phyloP scores from a whole-genome alignment of 768 basidiomycete genomes.

The Phlebiopsis gigantea region DNA sequence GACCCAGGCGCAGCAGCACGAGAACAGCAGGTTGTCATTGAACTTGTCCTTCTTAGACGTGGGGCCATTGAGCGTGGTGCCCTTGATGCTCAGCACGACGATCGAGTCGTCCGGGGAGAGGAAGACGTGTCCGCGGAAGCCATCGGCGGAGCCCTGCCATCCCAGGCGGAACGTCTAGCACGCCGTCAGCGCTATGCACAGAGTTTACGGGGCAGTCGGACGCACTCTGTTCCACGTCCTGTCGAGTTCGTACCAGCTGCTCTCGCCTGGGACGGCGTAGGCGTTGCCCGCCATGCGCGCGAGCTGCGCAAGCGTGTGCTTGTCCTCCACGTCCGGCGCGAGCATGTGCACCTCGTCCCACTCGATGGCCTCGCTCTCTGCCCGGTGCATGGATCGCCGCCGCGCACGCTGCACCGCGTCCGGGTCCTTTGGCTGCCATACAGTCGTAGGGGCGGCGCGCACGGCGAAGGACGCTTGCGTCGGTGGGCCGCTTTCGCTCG shows the following conservation, averaged over 20 bases:
- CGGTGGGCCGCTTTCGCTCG: not conserved
- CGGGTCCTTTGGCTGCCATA: slow-evolving; percentile 56
- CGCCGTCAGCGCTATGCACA: not conserved
- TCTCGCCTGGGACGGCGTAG: slow-evolving; percentile 65
- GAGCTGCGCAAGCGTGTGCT: slow-evolving; percentile 74
- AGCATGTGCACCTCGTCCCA: slow-evolving; percentile 68
- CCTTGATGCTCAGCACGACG: slow-evolving; percentile 85
- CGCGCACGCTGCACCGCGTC: slow-evolving; percentile 48
- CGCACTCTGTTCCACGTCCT: slow-evolving; percentile 57
- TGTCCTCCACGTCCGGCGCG: slow-evolving; percentile 75
- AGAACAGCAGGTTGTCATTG: slow-evolving; percentile 86
- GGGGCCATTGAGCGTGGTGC: slow-evolving; percentile 78
- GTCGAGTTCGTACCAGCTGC: slow-evolving; percentile 82
- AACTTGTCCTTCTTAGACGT: slow-evolving; percentile 90
- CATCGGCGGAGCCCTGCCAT: slow-evolving; percentile 62
- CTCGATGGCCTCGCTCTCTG: slow-evolving; percentile 45
- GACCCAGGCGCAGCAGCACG: slow-evolving; percentile 91
- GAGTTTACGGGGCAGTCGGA: slow-evolving; percentile 7
- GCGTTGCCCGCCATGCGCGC: slow-evolving; percentile 89
- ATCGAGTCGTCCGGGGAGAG: slow-evolving; percentile 73
- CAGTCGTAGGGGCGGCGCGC: slow-evolving; percentile 45
- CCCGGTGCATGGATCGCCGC: slow-evolving; percentile 40
- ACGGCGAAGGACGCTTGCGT: slow-evolving; percentile 22
- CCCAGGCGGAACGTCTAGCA: slow-evolving; percentile 77
- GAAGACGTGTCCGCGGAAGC: slow-evolving; percentile 90